Evolutionary conservation across 2,329 filamentous ascomycete genomes (phyloP).

Genomic region (Penicillium janthinellum): DNA sequence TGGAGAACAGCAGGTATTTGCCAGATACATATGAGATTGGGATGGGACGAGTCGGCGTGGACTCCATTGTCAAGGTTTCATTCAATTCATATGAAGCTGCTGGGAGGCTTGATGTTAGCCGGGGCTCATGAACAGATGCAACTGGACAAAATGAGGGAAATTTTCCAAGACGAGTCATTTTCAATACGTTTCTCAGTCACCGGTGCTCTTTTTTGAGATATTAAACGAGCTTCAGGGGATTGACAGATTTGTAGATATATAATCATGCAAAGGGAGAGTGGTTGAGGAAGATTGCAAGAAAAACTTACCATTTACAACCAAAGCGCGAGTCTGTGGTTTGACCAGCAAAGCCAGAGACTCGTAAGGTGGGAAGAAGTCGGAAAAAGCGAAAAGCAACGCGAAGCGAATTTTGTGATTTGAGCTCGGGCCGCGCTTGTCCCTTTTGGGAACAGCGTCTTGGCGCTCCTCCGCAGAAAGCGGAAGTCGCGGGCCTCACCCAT

Average conservation of each 20-base stretch:
- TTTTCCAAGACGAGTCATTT: slow-evolving; percentile 21
- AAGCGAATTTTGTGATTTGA: slow-evolving; percentile 24
- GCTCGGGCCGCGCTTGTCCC: slow-evolving; percentile 18
- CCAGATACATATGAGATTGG: slow-evolving; percentile 79
- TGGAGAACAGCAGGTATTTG: slow-evolving; percentile 87
- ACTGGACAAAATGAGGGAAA: slow-evolving; percentile 3
- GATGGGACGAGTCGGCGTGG: slow-evolving; percentile 57
- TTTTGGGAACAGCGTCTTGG: slow-evolving; percentile 15
- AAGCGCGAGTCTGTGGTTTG: slow-evolving; percentile 26
- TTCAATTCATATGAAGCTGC: slow-evolving; percentile 21
- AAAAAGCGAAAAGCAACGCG: slow-evolving; percentile 12
- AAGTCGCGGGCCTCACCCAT: slow-evolving; percentile 5
- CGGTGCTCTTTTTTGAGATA: slow-evolving; percentile 43
- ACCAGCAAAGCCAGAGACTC: slow-evolving; percentile 33
- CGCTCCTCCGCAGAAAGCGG: slow-evolving; percentile 4
- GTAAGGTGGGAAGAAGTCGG: slow-evolving; percentile 11
- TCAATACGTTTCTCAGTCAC: slow-evolving; percentile 50
- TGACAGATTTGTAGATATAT: slow-evolving; percentile 73
- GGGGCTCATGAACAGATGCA: slow-evolving; percentile 7
- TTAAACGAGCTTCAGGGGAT: slow-evolving; percentile 68
- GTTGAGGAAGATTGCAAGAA: not conserved
- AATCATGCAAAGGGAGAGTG: slow-evolving; percentile 59
- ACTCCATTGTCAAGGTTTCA: slow-evolving; percentile 31
- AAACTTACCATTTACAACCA: slow-evolving; percentile 34
- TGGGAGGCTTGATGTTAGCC: slow-evolving; percentile 30